These are phyloP conservation scores for Phytophthora boehmeriae DNA, from an alignment of 352 stramenopile genomes.

Conservation along the genomic window DNA sequence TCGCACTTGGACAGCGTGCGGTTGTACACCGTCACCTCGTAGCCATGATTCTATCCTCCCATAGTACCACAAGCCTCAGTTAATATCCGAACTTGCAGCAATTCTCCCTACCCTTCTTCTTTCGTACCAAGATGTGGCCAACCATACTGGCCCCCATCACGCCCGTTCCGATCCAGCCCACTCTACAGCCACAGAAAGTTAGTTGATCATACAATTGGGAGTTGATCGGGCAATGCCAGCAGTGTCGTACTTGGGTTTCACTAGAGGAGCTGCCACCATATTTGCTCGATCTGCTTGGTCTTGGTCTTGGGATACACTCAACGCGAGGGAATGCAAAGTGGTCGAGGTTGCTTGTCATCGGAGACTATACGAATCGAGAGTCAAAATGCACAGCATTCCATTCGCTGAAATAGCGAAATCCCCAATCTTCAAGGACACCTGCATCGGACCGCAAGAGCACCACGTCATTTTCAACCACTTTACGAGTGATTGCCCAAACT, in stretches of 20 bases:
- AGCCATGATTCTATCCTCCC: constrained; percentile 71
- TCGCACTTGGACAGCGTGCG: constrained; percentile 87
- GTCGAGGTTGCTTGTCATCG: not conserved
- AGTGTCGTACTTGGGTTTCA: constrained; percentile 33
- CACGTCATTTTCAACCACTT: constrained; percentile 11
- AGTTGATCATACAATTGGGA: not conserved
- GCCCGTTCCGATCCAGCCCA: constrained; percentile 87
- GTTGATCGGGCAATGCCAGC: not conserved
- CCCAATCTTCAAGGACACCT: constrained; percentile 9
- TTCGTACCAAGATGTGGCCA: constrained; percentile 77
- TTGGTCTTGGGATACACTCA: not conserved
- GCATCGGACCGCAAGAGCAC: not conserved
- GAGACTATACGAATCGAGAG: not conserved
- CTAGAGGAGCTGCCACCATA: not conserved
- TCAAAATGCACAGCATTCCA: constrained; percentile 10
- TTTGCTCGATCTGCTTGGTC: not conserved
- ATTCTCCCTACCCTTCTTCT: not conserved
- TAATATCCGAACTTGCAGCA: not conserved
- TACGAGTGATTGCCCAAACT: constrained; percentile 3
- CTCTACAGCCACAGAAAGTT: constrained; percentile 24
- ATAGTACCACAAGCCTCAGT: constrained; percentile 6
- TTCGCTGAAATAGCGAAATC: constrained; percentile 17
- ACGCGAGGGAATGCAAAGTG: not conserved
- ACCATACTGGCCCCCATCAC: constrained; percentile 92
- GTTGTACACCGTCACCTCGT: constrained; percentile 90